Percentiles rank a stretch among this genome's conserved stretches.
phyloP scores from a whole-genome alignment of 1,284 basidiomycete species.

The Puccinia horiana region DNA sequence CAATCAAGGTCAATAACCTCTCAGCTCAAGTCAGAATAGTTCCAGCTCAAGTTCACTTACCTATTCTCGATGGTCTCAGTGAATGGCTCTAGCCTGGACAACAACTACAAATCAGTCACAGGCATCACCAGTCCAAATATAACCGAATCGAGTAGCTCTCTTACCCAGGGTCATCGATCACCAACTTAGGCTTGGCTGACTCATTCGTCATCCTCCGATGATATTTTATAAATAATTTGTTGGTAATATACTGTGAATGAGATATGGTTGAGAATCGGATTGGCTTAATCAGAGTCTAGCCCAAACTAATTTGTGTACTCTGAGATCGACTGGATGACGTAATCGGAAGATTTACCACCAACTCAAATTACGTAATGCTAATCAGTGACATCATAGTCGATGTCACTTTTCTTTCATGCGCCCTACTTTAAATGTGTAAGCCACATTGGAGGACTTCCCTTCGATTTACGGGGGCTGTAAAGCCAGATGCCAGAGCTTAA shows the following conservation, averaged over 20 bases:
- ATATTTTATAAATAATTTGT: neutral
- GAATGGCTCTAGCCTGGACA: constrained; percentile 46
- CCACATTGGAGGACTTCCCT: too few relatives aligned
- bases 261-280: neutral
- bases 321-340: constrained; percentile 5
- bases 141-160: neutral
- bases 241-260: neutral
- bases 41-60: constrained; percentile 14
- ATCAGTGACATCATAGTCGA: constrained; percentile 10
- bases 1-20: neutral
- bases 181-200: constrained; percentile 30
- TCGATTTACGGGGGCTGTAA: too few relatives aligned
- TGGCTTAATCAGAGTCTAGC: neutral
- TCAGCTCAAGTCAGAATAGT: neutral
- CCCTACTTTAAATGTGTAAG: too few relatives aligned
- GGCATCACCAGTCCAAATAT: neutral
- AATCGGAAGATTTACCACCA: neutral
- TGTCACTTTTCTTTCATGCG: too few relatives aligned
- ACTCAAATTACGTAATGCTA: neutral
- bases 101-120: neutral
- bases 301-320: neutral
- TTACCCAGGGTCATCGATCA: constrained; percentile 47
- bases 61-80: constrained; percentile 34
- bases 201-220: neutral
- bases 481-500: too few relatives aligned